Evolutionary conservation across 371 early-diverging fungal species (phyloP).

Genomic region (Mortierella sp.): DNA sequence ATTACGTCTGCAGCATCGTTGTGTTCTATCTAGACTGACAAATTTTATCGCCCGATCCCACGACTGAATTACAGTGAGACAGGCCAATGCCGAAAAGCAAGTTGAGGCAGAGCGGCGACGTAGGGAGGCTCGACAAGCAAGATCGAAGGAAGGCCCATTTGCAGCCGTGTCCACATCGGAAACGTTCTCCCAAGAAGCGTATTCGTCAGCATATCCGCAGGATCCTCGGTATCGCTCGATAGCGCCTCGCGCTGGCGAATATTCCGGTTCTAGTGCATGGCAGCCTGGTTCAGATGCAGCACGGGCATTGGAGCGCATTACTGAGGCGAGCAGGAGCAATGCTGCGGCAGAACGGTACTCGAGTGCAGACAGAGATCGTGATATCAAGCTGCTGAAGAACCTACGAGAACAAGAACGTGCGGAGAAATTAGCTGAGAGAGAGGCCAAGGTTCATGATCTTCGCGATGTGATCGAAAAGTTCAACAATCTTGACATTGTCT

Average conservation of each 20-base stretch:
- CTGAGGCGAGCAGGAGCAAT: slow-evolving; percentile 25
- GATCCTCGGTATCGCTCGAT: slow-evolving; percentile 16
- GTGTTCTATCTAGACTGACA: neutral
- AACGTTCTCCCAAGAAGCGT: neutral
- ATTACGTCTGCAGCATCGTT: neutral
- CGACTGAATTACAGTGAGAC: slow-evolving; percentile 16
- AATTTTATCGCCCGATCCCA: neutral
- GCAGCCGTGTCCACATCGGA: slow-evolving; percentile 1
- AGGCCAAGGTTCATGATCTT: slow-evolving; percentile 10
- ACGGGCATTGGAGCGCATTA: slow-evolving; percentile 35
- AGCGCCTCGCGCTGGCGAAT: slow-evolving; percentile 17
- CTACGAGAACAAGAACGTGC: slow-evolving; percentile 39
- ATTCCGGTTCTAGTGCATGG: neutral
- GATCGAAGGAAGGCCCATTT: slow-evolving; percentile 4
- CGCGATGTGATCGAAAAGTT: slow-evolving; percentile 53
- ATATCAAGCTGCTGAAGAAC: slow-evolving; percentile 21
- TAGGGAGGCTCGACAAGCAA: slow-evolving; percentile 32
- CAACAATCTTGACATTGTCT: slow-evolving; percentile 51
- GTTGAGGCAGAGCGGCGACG: slow-evolving; percentile 30
- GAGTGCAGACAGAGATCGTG: slow-evolving; percentile 38
- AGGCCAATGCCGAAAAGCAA: slow-evolving; percentile 36
- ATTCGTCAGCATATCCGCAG: slow-evolving; percentile 6
- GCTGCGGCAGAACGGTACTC: slow-evolving; percentile 32
- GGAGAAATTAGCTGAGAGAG: slow-evolving; percentile 21
- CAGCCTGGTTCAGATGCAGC: slow-evolving; percentile 17